phyloP scores from a whole-genome alignment of 495 filamentous ascomycete genomes.

The Penicillium taxi region DNA sequence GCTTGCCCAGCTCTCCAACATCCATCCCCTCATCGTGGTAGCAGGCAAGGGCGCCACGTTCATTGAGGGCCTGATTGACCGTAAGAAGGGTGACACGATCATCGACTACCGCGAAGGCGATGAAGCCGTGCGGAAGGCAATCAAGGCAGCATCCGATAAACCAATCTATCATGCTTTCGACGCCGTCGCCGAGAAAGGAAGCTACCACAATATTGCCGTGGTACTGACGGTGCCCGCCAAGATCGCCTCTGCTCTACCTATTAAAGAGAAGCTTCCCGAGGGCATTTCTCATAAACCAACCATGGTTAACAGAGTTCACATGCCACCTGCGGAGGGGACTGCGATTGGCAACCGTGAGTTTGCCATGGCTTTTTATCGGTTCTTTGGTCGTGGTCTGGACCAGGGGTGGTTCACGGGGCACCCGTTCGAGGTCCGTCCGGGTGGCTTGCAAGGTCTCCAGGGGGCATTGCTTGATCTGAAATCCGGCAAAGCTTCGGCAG shows the following conservation, averaged over 20 bases:
- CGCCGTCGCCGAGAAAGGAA: slow-evolving; percentile 49
- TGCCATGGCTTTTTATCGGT: slow-evolving; percentile 47
- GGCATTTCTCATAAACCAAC: slow-evolving; percentile 23
- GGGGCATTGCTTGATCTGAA: slow-evolving; percentile 48
- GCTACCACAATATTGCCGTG: slow-evolving; percentile 18
- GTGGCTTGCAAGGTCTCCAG: slow-evolving; percentile 53
- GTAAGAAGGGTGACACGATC: slow-evolving; percentile 56
- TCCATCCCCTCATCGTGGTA: slow-evolving; percentile 66
- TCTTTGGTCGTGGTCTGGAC: slow-evolving; percentile 42
- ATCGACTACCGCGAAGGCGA: slow-evolving; percentile 58
- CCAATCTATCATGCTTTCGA: slow-evolving; percentile 48
- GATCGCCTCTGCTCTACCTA: slow-evolving; percentile 49
- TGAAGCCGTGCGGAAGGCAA: slow-evolving; percentile 14
- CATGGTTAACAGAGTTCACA: slow-evolving; percentile 13
- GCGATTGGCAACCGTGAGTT: slow-evolving; percentile 43
- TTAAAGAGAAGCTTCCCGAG: slow-evolving; percentile 21
- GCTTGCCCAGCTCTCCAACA: slow-evolving; percentile 55
- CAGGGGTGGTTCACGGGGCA: slow-evolving; percentile 58
- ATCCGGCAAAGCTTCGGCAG: slow-evolving; percentile 56
- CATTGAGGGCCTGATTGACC: slow-evolving; percentile 54
- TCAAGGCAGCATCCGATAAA: slow-evolving; percentile 11
- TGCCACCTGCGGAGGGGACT: slow-evolving; percentile 5
- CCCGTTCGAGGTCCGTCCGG: slow-evolving; percentile 51
- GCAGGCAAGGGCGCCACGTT: slow-evolving; percentile 51
- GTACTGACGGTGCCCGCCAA: slow-evolving; percentile 27